Percentiles rank a stretch among this genome's conserved stretches.
phyloP scores from a whole-genome alignment of 345 rosid species.

The Microcos paniculata region DNA sequence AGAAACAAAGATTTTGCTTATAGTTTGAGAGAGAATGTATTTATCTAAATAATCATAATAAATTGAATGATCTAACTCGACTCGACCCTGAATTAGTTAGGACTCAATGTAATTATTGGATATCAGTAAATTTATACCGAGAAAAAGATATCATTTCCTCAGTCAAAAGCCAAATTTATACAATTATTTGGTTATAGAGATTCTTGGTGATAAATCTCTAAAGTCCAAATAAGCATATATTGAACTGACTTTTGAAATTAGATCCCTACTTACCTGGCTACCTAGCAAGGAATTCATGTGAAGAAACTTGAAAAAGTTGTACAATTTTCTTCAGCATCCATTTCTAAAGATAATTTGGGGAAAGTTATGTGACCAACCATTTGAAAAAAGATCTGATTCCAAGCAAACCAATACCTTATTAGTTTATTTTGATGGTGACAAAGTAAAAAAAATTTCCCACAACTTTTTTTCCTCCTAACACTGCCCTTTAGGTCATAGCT shows the following conservation, averaged over 20 bases:
- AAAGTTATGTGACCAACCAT: neutral
- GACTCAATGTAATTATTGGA: too few relatives aligned
- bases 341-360: neutral
- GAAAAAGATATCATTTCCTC: too few relatives aligned
- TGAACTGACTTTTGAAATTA: neutral
- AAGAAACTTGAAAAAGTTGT: neutral
- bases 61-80: too few relatives aligned
- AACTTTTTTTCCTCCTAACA: neutral
- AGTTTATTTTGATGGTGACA: neutral
- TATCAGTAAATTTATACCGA: too few relatives aligned
- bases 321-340: neutral
- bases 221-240: neutral
- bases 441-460: neutral
- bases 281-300: neutral
- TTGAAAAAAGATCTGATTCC: neutral
- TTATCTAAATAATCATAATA: too few relatives aligned
- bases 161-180: neutral
- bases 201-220: neutral
- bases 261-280: neutral
- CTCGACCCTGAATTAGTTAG: too few relatives aligned
- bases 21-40: too few relatives aligned
- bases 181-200: neutral
- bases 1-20: too few relatives aligned
- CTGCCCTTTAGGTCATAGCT: neutral
- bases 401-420: too few relatives aligned